These are phyloP conservation scores for Periglandula ipomoeae DNA, from an alignment of 2,329 filamentous ascomycete species.

Conservation along the genomic window DNA sequence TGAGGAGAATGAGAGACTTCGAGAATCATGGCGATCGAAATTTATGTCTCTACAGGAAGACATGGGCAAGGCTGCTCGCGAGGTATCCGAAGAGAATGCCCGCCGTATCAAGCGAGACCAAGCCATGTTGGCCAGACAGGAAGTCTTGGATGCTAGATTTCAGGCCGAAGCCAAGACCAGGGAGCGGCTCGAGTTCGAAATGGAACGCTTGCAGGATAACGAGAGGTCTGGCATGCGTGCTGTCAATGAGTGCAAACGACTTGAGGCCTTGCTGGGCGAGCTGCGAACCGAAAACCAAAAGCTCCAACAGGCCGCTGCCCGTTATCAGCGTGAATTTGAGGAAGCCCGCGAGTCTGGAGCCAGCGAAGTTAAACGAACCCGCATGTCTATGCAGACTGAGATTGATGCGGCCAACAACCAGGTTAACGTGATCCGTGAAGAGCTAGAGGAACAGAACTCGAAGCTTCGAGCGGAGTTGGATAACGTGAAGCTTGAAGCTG, in stretches of 20 bases:
- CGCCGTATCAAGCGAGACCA: conserved; percentile 71
- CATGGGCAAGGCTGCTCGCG: conserved; percentile 68
- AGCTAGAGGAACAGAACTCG: conserved; percentile 70
- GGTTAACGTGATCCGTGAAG: conserved; percentile 71
- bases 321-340: conserved; percentile 72
- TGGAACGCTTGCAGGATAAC: conserved; percentile 54
- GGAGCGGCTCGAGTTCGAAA: conserved; percentile 57
- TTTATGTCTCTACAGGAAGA: conserved; percentile 81
- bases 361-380: conserved; percentile 72
- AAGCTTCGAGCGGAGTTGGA: conserved; percentile 69
- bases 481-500: conserved; percentile 66
- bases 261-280: conserved; percentile 46
- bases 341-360: conserved; percentile 74
- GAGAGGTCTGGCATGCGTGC: conserved; percentile 58
- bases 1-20: conserved; percentile 75
- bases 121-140: conserved; percentile 67
- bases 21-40: conserved; percentile 75
- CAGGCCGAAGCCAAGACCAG: conserved; percentile 64
- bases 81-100: conserved; percentile 76
- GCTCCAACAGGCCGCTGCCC: conserved; percentile 58
- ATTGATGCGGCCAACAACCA: conserved; percentile 78
- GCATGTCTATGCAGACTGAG: conserved; percentile 69
- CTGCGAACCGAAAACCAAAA: conserved; percentile 60
- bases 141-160: conserved; percentile 68
- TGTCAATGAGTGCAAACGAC: conserved; percentile 50